Percentiles rank a stretch among this genome's conserved stretches.
phyloP scores from a whole-genome alignment of 495 filamentous ascomycete species.

The Lichenothelia convexa region DNA sequence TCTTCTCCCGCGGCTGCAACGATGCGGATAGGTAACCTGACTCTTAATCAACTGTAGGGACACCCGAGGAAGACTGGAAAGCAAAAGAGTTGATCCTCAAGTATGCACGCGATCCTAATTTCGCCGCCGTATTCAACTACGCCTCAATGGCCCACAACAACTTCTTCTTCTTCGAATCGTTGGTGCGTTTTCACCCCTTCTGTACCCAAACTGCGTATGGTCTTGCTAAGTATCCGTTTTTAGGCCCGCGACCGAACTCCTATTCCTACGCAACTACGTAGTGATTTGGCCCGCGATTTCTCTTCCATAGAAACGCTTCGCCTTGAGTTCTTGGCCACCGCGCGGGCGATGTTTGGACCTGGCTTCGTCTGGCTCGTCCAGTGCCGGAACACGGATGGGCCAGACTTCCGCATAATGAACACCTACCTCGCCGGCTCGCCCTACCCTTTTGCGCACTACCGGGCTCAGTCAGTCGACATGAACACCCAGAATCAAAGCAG shows the following conservation, averaged over 20 bases:
- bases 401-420: constrained; percentile 51
- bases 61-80: constrained; percentile 35
- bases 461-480: constrained; percentile 63
- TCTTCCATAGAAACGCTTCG: constrained; percentile 65
- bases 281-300: constrained; percentile 47
- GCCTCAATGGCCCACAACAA: constrained; percentile 95
- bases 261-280: constrained; percentile 13
- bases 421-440: constrained; percentile 89
- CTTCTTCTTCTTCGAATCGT: constrained; percentile 73
- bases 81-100: constrained; percentile 51
- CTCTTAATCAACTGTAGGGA: constrained; percentile 17
- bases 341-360: constrained; percentile 83
- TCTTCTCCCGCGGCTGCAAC: background rate
- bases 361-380: constrained; percentile 87
- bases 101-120: constrained; percentile 57
- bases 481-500: constrained; percentile 35
- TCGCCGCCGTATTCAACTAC: constrained; percentile 76
- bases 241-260: background rate
- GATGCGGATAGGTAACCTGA: background rate
- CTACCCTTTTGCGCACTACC: constrained; percentile 65
- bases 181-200: constrained; percentile 24
- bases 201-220: background rate
- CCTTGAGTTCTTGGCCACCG: constrained; percentile 60
- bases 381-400: constrained; percentile 5
- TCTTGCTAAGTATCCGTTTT: background rate